These are phyloP conservation scores for Calocera viscosa DNA, from an alignment of 768 basidiomycete species.

Conservation along the genomic window DNA sequence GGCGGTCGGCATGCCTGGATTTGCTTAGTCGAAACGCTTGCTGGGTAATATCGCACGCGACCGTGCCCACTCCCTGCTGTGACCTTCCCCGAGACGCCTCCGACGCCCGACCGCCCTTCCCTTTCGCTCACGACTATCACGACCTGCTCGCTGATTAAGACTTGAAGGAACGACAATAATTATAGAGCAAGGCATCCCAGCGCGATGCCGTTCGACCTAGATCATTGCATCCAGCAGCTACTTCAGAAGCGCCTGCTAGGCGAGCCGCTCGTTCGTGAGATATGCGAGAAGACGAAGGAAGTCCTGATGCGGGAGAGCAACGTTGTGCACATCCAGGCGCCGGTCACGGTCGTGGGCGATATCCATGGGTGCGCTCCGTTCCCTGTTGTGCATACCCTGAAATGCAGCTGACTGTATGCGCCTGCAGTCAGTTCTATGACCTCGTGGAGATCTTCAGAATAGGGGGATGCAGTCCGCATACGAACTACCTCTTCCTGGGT, in stretches of 20 bases:
- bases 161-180: too few species aligned
- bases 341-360: constrained; percentile 96
- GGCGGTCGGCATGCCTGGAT: too few species aligned
- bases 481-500: constrained; percentile 98
- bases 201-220: constrained; percentile 61
- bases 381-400: neutral
- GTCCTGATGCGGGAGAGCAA: constrained; percentile 98
- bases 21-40: too few species aligned
- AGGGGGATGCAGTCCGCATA: constrained; percentile 91
- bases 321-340: constrained; percentile 91
- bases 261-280: constrained; percentile 88
- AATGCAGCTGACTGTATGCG: neutral
- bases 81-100: neutral
- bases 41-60: neutral
- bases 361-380: constrained; percentile 78
- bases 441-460: constrained; percentile 98
- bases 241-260: constrained; percentile 87
- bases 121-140: neutral
- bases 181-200: neutral
- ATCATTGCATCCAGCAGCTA: constrained; percentile 86
- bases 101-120: neutral
- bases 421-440: constrained; percentile 93
- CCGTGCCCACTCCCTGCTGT: neutral
- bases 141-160: too few species aligned
- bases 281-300: constrained; percentile 99